These are phyloP conservation scores for Aspergillus carbonarius DNA, from an alignment of 2,329 filamentous ascomycete genomes.

Conservation along the genomic window DNA sequence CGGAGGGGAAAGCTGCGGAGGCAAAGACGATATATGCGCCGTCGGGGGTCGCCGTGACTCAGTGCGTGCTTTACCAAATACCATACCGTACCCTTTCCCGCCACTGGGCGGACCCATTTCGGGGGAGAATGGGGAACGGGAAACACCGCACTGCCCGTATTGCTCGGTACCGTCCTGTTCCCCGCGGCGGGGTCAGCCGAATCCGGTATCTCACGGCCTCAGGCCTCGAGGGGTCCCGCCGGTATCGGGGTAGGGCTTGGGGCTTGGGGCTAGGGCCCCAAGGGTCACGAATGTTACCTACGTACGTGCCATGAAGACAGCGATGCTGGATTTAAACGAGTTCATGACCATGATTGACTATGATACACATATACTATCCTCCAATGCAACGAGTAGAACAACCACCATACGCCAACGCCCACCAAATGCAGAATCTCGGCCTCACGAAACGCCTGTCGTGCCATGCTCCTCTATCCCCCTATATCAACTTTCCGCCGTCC, in stretches of 20 bases:
- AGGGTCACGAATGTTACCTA: slow-evolving; percentile 10
- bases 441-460: not conserved
- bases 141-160: not conserved
- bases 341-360: not conserved
- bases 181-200: slow-evolving; percentile 5
- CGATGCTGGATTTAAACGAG: not conserved
- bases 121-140: no score
- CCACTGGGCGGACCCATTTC: not conserved
- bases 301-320: no score
- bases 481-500: slow-evolving; percentile 30
- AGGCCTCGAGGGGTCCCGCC: slow-evolving; percentile 7
- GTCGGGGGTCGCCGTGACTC: slow-evolving; percentile 11
- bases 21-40: slow-evolving; percentile 18
- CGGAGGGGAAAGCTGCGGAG: slow-evolving; percentile 17
- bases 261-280: slow-evolving; percentile 20
- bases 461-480: not conserved
- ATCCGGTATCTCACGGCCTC: slow-evolving; percentile 18
- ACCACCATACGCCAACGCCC: slow-evolving; percentile 10
- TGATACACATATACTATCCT: slow-evolving; percentile 2
- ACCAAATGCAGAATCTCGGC: slow-evolving; percentile 10
- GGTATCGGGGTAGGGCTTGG: slow-evolving; percentile 23
- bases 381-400: not conserved
- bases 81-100: not conserved
- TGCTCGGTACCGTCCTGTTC: not conserved
- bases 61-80: not conserved